A percentile compares a stretch with the other conserved stretches of the same genome.
Evolutionary conservation across 345 rosid species (phyloP).

Genomic region (Nephelium lappaceum): DNA sequence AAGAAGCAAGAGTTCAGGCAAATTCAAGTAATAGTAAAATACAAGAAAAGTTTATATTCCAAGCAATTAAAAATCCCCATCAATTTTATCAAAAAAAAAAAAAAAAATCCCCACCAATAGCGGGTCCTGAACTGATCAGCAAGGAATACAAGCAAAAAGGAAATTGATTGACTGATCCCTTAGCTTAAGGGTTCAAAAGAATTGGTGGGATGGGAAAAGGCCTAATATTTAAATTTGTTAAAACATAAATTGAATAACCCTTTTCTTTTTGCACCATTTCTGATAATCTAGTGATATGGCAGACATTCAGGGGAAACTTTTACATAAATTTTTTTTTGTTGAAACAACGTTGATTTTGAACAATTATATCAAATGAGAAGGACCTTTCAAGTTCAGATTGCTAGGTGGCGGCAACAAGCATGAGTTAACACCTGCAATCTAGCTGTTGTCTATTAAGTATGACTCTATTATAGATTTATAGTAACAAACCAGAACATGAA

Average conservation of each 20-base stretch:
- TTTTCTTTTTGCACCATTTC: neutral
- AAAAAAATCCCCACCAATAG: neutral
- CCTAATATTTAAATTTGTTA: neutral
- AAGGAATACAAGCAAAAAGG: neutral
- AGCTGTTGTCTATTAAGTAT: neutral
- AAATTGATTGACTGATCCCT: neutral
- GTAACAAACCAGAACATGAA: constrained; percentile 6
- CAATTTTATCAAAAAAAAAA: neutral
- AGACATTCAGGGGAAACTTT: neutral
- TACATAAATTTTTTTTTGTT: neutral
- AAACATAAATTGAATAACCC: neutral
- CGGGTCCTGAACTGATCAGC: neutral
- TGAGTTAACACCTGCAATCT: neutral
- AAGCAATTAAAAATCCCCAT: constrained; percentile 3
- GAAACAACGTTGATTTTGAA: constrained; percentile 5
- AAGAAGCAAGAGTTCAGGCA: constrained; percentile 10
- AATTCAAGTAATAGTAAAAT: neutral
- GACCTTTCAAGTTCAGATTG: constrained; percentile 2
- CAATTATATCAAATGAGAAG: neutral
- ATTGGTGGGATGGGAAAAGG: neutral
- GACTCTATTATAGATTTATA: neutral
- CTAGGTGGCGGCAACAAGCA: neutral
- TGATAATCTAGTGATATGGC: neutral
- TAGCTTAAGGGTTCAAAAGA: neutral
- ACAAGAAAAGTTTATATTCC: neutral